phyloP scores from a whole-genome alignment of 768 basidiomycete genomes.

The Leccinum uliginosum region DNA sequence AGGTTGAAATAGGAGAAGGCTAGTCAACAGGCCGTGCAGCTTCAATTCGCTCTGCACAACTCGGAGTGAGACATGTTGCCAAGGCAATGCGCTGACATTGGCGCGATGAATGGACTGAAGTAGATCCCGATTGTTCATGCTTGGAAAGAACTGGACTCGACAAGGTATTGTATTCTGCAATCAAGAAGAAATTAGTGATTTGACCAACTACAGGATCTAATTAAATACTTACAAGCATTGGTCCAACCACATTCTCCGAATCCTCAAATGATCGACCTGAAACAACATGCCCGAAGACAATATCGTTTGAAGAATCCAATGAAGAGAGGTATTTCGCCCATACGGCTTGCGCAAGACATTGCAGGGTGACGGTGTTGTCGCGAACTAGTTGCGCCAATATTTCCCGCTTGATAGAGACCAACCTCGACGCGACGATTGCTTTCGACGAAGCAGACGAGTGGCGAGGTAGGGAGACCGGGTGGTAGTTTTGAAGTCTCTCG shows the following conservation, averaged over 20 bases:
- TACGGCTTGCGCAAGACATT: conserved; percentile 34
- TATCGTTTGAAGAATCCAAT: conserved; percentile 25
- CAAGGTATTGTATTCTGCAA: conserved; percentile 44
- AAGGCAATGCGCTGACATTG: conserved; percentile 37
- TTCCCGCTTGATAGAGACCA: conserved; percentile 9
- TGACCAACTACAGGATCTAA: not conserved
- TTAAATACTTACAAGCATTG: conserved; percentile 37
- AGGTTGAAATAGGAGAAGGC: conserved; percentile 44
- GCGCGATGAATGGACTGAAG: conserved; percentile 34
- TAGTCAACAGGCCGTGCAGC: conserved; percentile 35
- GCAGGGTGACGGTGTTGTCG: conserved; percentile 31
- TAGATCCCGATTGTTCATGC: conserved; percentile 30
- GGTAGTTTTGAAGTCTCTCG: conserved; percentile 22
- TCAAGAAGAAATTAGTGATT: not conserved
- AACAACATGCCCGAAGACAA: conserved; percentile 45
- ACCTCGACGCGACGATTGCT: conserved; percentile 10
- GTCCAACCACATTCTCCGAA: conserved; percentile 43
- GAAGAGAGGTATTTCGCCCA: conserved; percentile 27
- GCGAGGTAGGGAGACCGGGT: conserved; percentile 17
- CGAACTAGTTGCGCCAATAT: conserved; percentile 12
- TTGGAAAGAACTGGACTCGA: conserved; percentile 31
- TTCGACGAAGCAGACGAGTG: conserved; percentile 8
- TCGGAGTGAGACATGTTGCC: conserved; percentile 46
- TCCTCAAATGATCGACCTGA: conserved; percentile 40
- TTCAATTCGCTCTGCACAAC: conserved; percentile 34